These are phyloP conservation scores for Aquilaria agallochum DNA, from an alignment of 441 rosid species.

Conservation along the genomic window DNA sequence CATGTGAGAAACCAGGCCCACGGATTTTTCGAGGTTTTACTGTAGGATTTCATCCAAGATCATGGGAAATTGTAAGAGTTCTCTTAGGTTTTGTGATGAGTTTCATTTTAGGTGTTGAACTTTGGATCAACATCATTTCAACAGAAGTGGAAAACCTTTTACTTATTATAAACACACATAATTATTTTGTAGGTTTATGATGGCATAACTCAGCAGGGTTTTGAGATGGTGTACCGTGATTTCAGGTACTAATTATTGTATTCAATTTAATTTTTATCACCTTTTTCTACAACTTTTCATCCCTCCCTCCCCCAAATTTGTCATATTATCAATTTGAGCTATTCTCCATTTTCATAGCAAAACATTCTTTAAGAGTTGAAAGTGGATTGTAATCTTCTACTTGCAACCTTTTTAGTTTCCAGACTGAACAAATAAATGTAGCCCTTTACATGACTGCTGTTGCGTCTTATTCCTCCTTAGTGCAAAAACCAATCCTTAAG, in stretches of 20 bases:
- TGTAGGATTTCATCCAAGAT: slow-evolving; percentile 91
- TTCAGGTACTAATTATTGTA: slow-evolving; percentile 47
- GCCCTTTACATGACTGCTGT: slow-evolving; percentile 86
- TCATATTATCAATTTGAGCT: slow-evolving; percentile 3
- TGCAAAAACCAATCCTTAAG: slow-evolving; percentile 61
- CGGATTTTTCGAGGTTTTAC: slow-evolving; percentile 86
- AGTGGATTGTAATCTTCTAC: not conserved
- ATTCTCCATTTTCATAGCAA: slow-evolving; percentile 2
- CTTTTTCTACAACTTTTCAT: slow-evolving; percentile 7
- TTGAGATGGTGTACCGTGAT: slow-evolving; percentile 47
- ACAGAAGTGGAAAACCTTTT: not conserved
- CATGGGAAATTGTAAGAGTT: slow-evolving; percentile 85
- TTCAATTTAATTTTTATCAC: not conserved
- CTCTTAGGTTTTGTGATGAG: slow-evolving; percentile 1
- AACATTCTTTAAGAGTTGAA: not conserved
- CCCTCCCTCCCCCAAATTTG: not conserved
- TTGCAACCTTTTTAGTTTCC: slow-evolving; percentile 45
- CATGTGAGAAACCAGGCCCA: slow-evolving; percentile 81
- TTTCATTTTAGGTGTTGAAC: not conserved
- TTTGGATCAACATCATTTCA: too few relatives aligned
- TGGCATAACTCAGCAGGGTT: slow-evolving; percentile 90
- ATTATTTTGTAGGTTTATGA: slow-evolving; percentile 59
- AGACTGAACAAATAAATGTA: slow-evolving; percentile 71
- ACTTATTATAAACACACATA: slow-evolving; percentile 5
- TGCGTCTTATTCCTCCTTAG: slow-evolving; percentile 65